Evolutionary conservation across 768 basidiomycete genomes (phyloP).

Genomic region (Xerocomus spinulosus): DNA sequence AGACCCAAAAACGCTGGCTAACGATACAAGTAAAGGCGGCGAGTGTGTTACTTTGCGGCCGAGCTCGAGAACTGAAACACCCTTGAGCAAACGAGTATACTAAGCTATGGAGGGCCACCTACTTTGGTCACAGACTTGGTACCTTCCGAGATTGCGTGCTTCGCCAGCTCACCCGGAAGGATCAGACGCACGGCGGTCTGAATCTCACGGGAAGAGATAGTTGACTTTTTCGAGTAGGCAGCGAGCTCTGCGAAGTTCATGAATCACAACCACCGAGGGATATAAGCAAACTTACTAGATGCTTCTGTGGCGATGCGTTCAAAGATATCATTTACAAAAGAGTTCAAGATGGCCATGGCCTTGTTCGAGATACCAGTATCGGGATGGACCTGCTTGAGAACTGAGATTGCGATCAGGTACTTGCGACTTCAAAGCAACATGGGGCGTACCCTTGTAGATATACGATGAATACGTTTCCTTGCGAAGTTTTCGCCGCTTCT

Average conservation of each 20-base stretch:
- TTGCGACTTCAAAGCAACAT: neutral
- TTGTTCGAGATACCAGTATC: conserved; percentile 99
- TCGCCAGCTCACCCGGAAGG: conserved; percentile 92
- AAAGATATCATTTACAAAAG: conserved; percentile 94
- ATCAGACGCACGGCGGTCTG: conserved; percentile 96
- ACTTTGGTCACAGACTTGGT: conserved; percentile 90
- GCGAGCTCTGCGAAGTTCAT: conserved; percentile 68
- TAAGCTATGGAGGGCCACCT: conserved; percentile 17
- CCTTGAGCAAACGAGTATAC: conserved; percentile 8
- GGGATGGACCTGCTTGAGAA: conserved; percentile 95
- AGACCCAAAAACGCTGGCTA: conserved; percentile 22
- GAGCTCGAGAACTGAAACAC: conserved; percentile 62
- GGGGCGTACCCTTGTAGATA: conserved; percentile 77
- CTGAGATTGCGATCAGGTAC: conserved; percentile 35
- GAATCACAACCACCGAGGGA: neutral
- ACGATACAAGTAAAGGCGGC: conserved; percentile 21
- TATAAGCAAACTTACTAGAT: conserved; percentile 52
- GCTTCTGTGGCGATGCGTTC: conserved; percentile 91
- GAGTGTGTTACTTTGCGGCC: conserved; percentile 51
- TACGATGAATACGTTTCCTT: conserved; percentile 95
- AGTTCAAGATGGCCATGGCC: conserved; percentile 95
- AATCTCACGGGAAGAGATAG: conserved; percentile 97
- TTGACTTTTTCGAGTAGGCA: conserved; percentile 97
- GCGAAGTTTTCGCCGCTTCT: conserved; percentile 79
- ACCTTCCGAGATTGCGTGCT: conserved; percentile 72